phyloP scores from a whole-genome alignment of 495 filamentous ascomycete genomes.

The Trichoderma erinaceum region DNA sequence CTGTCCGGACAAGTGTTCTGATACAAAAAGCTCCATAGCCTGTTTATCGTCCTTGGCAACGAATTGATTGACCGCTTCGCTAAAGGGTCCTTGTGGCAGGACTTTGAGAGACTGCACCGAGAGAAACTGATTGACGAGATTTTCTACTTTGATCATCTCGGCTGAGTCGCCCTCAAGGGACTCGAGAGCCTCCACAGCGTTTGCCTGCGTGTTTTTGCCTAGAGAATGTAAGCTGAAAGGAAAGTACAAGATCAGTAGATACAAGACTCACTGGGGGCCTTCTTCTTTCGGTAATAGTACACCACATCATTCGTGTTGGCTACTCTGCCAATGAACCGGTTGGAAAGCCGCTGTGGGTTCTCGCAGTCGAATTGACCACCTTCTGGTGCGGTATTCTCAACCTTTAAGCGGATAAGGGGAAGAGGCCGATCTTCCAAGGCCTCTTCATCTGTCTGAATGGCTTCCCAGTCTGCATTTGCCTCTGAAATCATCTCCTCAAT shows the following conservation, averaged over 20 bases:
- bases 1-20: conserved; percentile 68
- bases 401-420: conserved; percentile 80
- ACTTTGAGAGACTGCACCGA: conserved; percentile 80
- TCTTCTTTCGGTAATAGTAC: conserved; percentile 85
- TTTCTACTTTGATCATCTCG: conserved; percentile 80
- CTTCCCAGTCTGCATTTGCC: conserved; percentile 74
- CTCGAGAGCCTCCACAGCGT: conserved; percentile 51
- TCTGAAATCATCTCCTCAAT: conserved; percentile 83
- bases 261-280: conserved; percentile 30
- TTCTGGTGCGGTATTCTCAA: conserved; percentile 85
- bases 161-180: conserved; percentile 41
- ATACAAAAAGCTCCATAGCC: conserved; percentile 84
- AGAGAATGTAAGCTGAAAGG: conserved; percentile 3
- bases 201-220: conserved; percentile 40
- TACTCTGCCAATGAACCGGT: conserved; percentile 81
- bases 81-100: conserved; percentile 82
- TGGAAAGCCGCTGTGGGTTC: conserved; percentile 95
- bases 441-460: conserved; percentile 54
- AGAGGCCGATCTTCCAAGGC: conserved; percentile 60
- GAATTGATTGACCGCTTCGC: conserved; percentile 88
- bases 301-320: conserved; percentile 94
- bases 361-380: conserved; percentile 84
- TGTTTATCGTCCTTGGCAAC: conserved; percentile 94
- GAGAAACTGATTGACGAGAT: conserved; percentile 80
- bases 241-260: not conserved